phyloP scores from a whole-genome alignment of 306 rosid genomes.

The Pterocarpus macrocarpus region DNA sequence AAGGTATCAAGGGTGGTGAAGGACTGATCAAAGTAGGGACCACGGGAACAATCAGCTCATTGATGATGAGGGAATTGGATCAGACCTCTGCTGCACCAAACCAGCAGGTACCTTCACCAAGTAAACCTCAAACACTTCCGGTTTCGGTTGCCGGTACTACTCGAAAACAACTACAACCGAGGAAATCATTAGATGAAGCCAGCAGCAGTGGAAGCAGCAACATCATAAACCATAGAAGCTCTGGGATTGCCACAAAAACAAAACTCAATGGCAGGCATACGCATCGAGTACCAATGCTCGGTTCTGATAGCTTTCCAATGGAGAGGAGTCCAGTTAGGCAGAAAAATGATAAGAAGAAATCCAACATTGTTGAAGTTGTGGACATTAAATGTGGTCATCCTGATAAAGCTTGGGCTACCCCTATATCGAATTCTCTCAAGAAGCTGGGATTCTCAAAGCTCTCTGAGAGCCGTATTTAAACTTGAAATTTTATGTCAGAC shows the following conservation, averaged over 20 bases:
- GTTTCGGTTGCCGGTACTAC: slow-evolving; percentile 48
- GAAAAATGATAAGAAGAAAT: slow-evolving; percentile 65
- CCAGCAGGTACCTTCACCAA: slow-evolving; percentile 56
- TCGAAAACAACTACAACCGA: slow-evolving; percentile 58
- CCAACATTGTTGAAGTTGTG: slow-evolving; percentile 77
- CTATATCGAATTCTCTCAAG: slow-evolving; percentile 72
- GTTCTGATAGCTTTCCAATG: slow-evolving; percentile 51
- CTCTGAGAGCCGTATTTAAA: slow-evolving; percentile 72
- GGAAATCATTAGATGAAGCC: slow-evolving; percentile 65
- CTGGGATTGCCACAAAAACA: slow-evolving; percentile 54
- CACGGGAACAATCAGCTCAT: slow-evolving; percentile 75
- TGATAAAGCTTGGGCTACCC: slow-evolving; percentile 78
- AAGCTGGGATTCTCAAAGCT: slow-evolving; percentile 87
- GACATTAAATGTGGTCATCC: slow-evolving; percentile 76
- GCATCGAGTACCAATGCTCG: slow-evolving; percentile 73
- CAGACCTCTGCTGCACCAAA: slow-evolving; percentile 57
- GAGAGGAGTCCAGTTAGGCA: slow-evolving; percentile 61
- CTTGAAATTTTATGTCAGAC: slow-evolving; percentile 55
- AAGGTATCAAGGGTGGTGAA: slow-evolving; percentile 70
- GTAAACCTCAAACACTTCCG: slow-evolving; percentile 50
- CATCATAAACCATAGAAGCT: slow-evolving; percentile 45
- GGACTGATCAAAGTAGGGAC: slow-evolving; percentile 74
- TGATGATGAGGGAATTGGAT: slow-evolving; percentile 82
- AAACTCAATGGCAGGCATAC: slow-evolving; percentile 56
- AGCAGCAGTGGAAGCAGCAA: slow-evolving; percentile 59